phyloP scores from a whole-genome alignment of 2,329 filamentous ascomycete species.

The Emergomyces pasteurianus region DNA sequence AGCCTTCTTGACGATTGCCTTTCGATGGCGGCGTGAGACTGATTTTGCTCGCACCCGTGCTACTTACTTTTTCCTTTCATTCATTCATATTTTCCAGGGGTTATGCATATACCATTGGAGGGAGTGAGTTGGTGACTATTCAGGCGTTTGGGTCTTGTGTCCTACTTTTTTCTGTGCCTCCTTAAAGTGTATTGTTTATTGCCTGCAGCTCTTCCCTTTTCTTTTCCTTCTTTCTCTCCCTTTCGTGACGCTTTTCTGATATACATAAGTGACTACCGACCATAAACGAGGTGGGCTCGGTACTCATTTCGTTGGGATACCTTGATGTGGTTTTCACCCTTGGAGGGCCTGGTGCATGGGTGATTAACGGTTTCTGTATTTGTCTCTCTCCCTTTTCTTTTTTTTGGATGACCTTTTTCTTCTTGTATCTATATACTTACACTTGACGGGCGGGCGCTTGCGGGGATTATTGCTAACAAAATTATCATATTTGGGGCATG shows the following conservation, averaged over 20 bases:
- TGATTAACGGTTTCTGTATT: conserved; percentile 1
- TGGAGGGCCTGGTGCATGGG: neutral
- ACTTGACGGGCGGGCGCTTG: neutral
- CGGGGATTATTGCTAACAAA: neutral
- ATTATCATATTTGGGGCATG: neutral
- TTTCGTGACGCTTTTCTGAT: neutral
- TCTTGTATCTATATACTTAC: conserved; percentile 8
- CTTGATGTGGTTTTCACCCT: neutral
- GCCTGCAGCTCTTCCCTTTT: neutral
- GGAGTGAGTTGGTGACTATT: neutral
- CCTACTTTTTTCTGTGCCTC: neutral
- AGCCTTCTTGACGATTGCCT: conserved; percentile 31
- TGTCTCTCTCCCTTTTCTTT: conserved; percentile 4
- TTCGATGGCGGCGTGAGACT: conserved; percentile 26
- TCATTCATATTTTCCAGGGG: neutral
- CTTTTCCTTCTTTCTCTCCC: neutral
- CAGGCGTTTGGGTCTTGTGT: neutral
- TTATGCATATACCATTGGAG: conserved; percentile 2
- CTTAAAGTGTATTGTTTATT: neutral
- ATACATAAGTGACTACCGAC: neutral
- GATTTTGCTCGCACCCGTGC: neutral
- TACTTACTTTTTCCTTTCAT: neutral
- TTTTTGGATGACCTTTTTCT: conserved; percentile 1
- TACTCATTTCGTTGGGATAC: neutral
- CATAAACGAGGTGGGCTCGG: neutral